Base-by-base conservation (phyloP, 1,284 basidiomycete genomes). In the Rhodotorula sp. region DNA sequence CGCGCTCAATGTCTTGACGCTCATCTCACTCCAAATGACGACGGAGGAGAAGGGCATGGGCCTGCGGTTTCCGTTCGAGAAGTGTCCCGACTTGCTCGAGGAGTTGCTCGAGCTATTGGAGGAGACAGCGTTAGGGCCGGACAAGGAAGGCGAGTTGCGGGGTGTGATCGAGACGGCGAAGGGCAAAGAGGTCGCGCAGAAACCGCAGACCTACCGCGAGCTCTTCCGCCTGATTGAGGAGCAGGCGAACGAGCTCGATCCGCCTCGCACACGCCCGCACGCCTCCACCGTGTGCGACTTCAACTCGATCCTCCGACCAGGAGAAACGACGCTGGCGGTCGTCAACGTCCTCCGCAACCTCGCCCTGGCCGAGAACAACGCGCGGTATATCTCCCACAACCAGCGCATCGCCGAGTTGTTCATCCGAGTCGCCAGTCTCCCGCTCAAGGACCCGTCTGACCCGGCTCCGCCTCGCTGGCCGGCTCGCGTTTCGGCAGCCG, bases 331-430 rank as follows among this genome's bases (percentile, higher is more conserved):
- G 53, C 83, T 93, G 39, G 83, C 88, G 2, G 84, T 90, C 53
- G 80, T 89, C 58, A 93, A 91, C 78, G 88, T 98, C 74, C 82
- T 98, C 61, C 90, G 92, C 59, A 97, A 96, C 81, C 84, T 96
- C 72, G 87, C 91, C 11, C 82, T 87, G 64, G 83, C 89, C 71
- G 82, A 83, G 7, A 90, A 94, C 68, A 97, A 96, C 77, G 81
- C 84, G 66, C 81, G 82, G 39, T 87, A 86, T 77, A 84, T 96
- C 79, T 86, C 88, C 6, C 84, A 82, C 32, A 87, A 90, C 67
- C 84, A 85, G 9, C 83, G 87, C 57, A 79, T 91, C 22, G 80
- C 94, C 53, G 85, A 87, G 72, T 78, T 90, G 56, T 78, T 94
- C 48, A 83, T 91, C 34, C 86, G 88, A 11, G 74, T 92, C n/a